Percentiles rank a stretch among this genome's conserved stretches.
Evolutionary conservation across 2,329 filamentous ascomycete genomes (phyloP).

Genomic region (Fusarium sp.): DNA sequence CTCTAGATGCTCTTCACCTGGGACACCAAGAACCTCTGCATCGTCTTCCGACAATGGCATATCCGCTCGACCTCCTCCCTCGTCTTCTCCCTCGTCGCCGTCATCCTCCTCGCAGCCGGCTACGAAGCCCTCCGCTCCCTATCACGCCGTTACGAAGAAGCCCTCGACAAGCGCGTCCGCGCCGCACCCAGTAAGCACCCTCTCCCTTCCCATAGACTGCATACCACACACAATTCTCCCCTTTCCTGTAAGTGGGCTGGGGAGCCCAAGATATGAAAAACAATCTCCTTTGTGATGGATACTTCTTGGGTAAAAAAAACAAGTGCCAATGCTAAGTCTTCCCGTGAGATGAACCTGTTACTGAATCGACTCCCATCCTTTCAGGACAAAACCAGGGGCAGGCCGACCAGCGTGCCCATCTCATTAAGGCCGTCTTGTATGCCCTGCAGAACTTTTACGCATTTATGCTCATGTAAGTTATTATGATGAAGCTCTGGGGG

Average conservation of each 20-base stretch:
- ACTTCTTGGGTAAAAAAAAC: conserved; percentile 17
- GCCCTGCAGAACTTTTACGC: conserved; percentile 96
- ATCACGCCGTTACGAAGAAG: conserved; percentile 77
- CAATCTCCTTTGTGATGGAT: conserved; percentile 12
- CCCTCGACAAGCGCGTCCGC: conserved; percentile 57
- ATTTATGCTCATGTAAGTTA: conserved; percentile 95
- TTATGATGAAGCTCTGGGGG: neutral
- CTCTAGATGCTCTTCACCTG: conserved; percentile 96
- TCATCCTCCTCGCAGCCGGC: conserved; percentile 84
- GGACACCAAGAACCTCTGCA: conserved; percentile 92
- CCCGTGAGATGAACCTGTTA: conserved; percentile 54
- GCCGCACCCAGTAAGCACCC: conserved; percentile 60
- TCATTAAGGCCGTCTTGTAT: conserved; percentile 85
- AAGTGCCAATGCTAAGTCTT: conserved; percentile 46
- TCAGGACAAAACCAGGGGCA: conserved; percentile 74
- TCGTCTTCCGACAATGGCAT: conserved; percentile 93
- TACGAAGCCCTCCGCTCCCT: conserved; percentile 87
- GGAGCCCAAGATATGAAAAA: conserved; percentile 28
- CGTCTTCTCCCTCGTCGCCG: conserved; percentile 79
- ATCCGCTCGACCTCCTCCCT: conserved; percentile 77
- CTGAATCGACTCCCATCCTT: conserved; percentile 70
- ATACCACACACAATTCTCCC: conserved; percentile 4
- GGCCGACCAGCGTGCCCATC: conserved; percentile 71
- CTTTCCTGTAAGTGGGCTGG: conserved; percentile 15
- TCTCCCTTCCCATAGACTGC: neutral